Conservation (phyloP, 176 grass and related monocot species). For the Olyra latifolia region DNA sequence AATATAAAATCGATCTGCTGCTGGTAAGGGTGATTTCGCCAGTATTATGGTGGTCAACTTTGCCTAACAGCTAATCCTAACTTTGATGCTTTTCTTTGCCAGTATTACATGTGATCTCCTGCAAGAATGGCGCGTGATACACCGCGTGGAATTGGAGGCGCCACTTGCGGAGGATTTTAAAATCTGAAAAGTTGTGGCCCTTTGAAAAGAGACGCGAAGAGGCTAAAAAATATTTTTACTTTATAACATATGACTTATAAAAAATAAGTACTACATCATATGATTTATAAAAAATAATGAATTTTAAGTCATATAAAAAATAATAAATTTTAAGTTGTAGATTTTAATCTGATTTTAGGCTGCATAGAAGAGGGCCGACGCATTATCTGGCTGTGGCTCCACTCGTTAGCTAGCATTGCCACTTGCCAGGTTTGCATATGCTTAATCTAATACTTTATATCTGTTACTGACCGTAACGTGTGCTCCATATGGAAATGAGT, state of each 20-base stretch:
- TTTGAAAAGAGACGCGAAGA: no score
- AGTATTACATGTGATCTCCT: constrained; percentile 5
- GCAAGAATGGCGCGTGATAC: constrained; percentile 15
- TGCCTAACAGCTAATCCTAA: background rate
- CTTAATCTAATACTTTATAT: background rate
- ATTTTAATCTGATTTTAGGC: no score
- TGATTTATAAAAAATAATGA: no score
- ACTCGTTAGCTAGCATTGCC: background rate
- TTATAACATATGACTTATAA: no score
- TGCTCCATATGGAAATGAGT: background rate
- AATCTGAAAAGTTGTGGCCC: no score
- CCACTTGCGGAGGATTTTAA: constrained; percentile 10
- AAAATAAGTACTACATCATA: no score
- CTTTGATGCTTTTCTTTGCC: background rate
- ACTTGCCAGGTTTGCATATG: constrained; percentile 23
- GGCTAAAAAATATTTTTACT: no score
- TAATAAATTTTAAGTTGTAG: no score
- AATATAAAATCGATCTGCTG: background rate
- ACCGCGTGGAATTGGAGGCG: background rate
- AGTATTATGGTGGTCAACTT: constrained; percentile 20
- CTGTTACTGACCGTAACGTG: background rate
- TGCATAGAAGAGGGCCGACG: no score
- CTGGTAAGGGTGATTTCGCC: background rate
- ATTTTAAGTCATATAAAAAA: no score
- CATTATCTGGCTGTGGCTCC: constrained; percentile 9